Evolutionary conservation across 176 grass and related monocot genomes (phyloP), one percentile per base, ranked within the genome.

Genomic region (Oryza australiensis): DNA sequence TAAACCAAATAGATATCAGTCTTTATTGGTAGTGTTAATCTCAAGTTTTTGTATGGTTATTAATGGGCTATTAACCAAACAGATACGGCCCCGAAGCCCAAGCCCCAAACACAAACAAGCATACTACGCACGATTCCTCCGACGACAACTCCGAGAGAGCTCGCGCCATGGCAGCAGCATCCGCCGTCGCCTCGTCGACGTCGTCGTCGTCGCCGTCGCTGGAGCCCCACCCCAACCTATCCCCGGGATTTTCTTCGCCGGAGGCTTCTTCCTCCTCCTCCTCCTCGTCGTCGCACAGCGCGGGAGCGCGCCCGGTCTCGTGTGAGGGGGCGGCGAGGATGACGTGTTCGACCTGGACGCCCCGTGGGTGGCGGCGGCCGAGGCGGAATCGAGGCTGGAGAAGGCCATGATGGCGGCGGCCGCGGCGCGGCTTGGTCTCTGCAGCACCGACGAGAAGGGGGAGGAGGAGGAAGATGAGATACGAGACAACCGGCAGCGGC

Each of bases 331-430:
- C 29, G 42, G 41, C 30, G 66, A 72, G 41, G 86, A 53, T 57
- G 80, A 78, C 74, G 59, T 66, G 74, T 33, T 83, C 22, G 66
- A 88, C 86, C 74, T 83, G 66, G 86, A 78, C 57, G 40, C 73
- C 2, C 74, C 67, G 8, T 88, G 86, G 74, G 43, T 59, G 42
- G 66, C 80, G 66, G 32, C 66, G n/a, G 80, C 66, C 24, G 73
- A 78, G 73, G 80, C 80, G 9, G 74, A 73, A 3, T 77, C 59
- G 24, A 88, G 74, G 59, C 41, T 83, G 26, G 67, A 73, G 32
- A 45, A 23, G 24, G 51, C 51, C 51, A 3, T 9, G 51, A 55
- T n/a, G 51, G 51, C 51, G 51, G 18, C 12, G 51, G 84, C 62
- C 7, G 45, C 5, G 16, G 24, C 34, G 9, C 16, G 62, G 0